Conservation (phyloP, 768 basidiomycete genomes). For the Tricholoma terreum region DNA sequence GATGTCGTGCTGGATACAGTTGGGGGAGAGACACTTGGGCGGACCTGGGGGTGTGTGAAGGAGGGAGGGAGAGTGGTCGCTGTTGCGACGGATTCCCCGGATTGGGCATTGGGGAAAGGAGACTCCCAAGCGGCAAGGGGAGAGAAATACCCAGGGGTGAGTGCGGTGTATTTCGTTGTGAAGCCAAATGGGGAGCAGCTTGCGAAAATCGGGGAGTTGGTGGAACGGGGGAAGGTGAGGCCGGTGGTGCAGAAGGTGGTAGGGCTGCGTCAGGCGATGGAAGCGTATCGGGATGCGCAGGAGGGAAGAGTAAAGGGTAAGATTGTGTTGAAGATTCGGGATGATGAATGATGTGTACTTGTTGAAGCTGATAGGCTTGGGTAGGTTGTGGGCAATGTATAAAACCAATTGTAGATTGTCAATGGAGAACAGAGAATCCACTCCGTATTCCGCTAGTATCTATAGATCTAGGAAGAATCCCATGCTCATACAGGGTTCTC, state of each 20-base stretch:
- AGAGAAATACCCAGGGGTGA: background rate
- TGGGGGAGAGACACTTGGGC: no score
- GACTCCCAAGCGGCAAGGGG: no score
- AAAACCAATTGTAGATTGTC: background rate
- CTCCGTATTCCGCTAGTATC: background rate
- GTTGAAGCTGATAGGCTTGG: no score
- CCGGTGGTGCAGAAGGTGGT: background rate
- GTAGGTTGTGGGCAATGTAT: no score
- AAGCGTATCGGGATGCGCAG: background rate
- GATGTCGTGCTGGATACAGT: no score
- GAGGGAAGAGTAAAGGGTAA: background rate
- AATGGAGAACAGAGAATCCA: background rate
- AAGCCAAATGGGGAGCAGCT: background rate
- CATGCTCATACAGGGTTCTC: background rate
- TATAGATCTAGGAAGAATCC: background rate
- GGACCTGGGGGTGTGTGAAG: no score
- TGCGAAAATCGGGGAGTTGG: background rate
- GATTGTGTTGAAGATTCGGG: background rate
- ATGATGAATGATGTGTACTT: background rate
- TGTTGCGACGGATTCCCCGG: no score
- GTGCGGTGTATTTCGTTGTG: background rate
- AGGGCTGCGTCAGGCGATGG: background rate
- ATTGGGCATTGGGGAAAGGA: no score
- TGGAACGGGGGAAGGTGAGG: background rate
- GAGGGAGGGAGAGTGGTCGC: no score